These are phyloP conservation scores for Inga leiocalycina DNA, from an alignment of 306 rosid species.

Conservation along the genomic window DNA sequence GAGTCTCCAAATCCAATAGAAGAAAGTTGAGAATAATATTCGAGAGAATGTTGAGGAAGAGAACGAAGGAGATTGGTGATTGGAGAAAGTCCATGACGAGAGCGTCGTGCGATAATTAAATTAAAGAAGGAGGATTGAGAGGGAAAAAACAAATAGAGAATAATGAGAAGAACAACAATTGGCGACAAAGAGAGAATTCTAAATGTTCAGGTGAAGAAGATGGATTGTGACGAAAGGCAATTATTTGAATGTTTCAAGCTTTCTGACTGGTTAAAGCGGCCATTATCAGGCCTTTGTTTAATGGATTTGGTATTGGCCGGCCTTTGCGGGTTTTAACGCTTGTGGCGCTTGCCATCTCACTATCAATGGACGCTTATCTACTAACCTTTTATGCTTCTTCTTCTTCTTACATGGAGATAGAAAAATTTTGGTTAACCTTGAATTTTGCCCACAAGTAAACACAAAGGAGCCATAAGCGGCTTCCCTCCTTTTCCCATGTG, in stretches of 20 bases:
- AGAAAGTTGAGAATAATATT: not conserved
- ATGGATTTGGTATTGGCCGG: not conserved
- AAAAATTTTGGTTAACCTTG: too few relatives aligned
- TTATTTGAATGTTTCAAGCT: not conserved
- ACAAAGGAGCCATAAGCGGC: too few relatives aligned
- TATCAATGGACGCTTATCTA: not conserved
- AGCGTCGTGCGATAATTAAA: slow-evolving; percentile 13
- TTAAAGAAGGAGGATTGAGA: not conserved
- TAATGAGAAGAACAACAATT: slow-evolving; percentile 39
- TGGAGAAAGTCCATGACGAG: slow-evolving; percentile 44
- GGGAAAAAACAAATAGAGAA: slow-evolving; percentile 23
- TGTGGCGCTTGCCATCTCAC: not conserved
- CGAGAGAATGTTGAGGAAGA: slow-evolving; percentile 32
- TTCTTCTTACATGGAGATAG: too few relatives aligned
- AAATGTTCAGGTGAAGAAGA: slow-evolving; percentile 34
- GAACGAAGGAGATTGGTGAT: slow-evolving; percentile 37
- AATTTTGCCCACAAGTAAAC: too few relatives aligned
- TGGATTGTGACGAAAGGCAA: not conserved
- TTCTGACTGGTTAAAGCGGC: not conserved
- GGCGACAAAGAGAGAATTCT: slow-evolving; percentile 47
- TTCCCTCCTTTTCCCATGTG: too few relatives aligned
- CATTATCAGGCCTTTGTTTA: not conserved
- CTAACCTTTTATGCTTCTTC: not conserved
- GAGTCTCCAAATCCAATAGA: not conserved
- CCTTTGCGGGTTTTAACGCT: not conserved